Conservation (phyloP, 2,329 filamentous ascomycete genomes). For the Neurospora crassa region DNA sequence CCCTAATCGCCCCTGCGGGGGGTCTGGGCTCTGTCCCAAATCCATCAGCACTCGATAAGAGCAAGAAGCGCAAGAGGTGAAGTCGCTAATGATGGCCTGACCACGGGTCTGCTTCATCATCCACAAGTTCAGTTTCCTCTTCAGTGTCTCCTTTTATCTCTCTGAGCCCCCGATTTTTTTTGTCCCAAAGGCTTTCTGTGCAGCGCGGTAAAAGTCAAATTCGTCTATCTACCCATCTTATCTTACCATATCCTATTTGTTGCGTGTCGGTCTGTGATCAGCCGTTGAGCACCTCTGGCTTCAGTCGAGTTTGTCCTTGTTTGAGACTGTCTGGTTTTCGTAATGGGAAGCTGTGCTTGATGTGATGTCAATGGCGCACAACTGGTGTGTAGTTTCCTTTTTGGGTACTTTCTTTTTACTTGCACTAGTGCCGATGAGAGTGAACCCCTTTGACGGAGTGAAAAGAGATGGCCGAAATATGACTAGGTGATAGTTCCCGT, state of each 20-base stretch:
- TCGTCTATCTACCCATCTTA: not conserved
- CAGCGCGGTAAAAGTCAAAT: not conserved
- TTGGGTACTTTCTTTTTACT: not conserved
- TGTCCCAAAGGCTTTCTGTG: not conserved
- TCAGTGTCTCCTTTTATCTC: not conserved
- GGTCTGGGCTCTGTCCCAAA: not conserved
- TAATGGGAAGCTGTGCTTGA: not conserved
- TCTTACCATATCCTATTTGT: not conserved
- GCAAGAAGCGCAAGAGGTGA: constrained; percentile 54
- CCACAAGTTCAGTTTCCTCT: not conserved
- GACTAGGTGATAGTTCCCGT: not conserved
- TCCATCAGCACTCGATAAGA: constrained; percentile 34
- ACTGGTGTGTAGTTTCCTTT: not conserved
- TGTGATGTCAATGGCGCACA: not conserved
- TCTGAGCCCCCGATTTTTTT: not conserved
- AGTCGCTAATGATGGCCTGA: not conserved
- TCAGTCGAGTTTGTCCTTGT: not conserved
- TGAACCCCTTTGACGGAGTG: not conserved
- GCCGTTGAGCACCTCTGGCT: not conserved
- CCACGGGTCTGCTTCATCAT: not conserved
- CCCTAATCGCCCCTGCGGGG: constrained; percentile 21
- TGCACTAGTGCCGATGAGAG: not conserved
- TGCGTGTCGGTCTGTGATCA: not conserved
- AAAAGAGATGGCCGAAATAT: not conserved
- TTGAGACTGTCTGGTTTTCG: not conserved